Evolutionary conservation across 768 basidiomycete species (phyloP).

Genomic region (Sporobolomyces roseus): DNA sequence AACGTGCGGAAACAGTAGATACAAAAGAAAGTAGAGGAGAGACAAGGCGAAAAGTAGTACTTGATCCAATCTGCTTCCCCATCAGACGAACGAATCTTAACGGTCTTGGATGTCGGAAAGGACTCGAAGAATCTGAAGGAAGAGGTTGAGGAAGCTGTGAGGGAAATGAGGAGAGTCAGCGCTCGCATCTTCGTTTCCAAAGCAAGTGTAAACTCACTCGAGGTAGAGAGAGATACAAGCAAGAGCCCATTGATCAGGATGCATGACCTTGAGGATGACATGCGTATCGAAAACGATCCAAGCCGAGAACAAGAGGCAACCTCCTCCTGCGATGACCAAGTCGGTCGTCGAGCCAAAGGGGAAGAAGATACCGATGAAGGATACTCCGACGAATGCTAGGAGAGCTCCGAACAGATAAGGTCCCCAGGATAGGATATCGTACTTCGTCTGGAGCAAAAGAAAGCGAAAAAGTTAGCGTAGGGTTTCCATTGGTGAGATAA

Average conservation of each 20-base stretch:
- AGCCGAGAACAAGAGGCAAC: conserved; percentile 34
- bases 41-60: neutral
- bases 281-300: conserved; percentile 50
- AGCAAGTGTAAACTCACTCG: conserved; percentile 65
- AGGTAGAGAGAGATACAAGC: conserved; percentile 90
- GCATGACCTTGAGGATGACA: conserved; percentile 77
- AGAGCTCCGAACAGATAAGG: conserved; percentile 80
- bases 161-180: conserved; percentile 29
- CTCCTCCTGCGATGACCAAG: conserved; percentile 52
- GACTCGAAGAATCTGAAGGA: conserved; percentile 80
- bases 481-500: neutral
- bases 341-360: conserved; percentile 80
- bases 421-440: conserved; percentile 88
- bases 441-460: conserved; percentile 51
- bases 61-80: neutral
- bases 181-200: too few relatives aligned
- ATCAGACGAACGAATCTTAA: too few relatives aligned
- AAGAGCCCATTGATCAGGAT: conserved; percentile 89
- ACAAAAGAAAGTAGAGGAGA: neutral
- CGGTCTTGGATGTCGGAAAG: conserved; percentile 55
- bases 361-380: conserved; percentile 72
- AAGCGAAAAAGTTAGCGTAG: conserved; percentile 12
- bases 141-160: conserved; percentile 75
- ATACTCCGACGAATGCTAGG: conserved; percentile 33
- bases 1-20: neutral